Evolutionary conservation across 2,329 filamentous ascomycete genomes (phyloP).

Genomic region (Microcera coccophila): DNA sequence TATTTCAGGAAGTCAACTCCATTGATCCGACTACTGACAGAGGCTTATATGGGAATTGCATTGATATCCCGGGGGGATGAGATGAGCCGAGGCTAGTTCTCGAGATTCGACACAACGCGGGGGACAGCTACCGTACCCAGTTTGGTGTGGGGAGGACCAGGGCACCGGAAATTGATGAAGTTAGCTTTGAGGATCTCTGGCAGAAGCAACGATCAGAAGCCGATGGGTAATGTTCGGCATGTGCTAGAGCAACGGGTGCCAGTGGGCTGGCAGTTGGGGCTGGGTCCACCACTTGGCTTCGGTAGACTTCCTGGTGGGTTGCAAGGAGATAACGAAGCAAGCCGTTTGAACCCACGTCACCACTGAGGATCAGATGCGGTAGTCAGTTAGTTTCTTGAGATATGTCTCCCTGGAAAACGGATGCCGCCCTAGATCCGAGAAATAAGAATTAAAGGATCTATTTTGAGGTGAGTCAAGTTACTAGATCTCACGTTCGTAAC

Average conservation of each 20-base stretch:
- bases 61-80: too few relatives aligned
- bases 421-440: background rate
- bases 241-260: background rate
- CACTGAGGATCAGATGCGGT: background rate
- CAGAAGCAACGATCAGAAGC: background rate
- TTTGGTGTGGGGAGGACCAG: conserved; percentile 12
- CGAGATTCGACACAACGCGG: background rate
- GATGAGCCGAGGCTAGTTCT: background rate
- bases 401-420: background rate
- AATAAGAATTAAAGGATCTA: too few relatives aligned
- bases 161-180: conserved; percentile 8
- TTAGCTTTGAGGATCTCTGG: too few relatives aligned
- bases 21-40: too few relatives aligned
- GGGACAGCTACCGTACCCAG: too few relatives aligned
- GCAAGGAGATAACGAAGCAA: background rate
- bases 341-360: background rate
- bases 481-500: background rate
- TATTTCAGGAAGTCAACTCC: conserved; percentile 1
- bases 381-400: background rate
- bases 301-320: background rate
- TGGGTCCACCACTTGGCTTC: background rate
- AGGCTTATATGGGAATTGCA: too few relatives aligned
- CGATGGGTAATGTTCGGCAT: background rate
- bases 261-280: background rate
- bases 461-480: too few relatives aligned